Evolutionary conservation across 805 yeast species (phyloP).

Genomic region (Brettanomyces nanus): DNA sequence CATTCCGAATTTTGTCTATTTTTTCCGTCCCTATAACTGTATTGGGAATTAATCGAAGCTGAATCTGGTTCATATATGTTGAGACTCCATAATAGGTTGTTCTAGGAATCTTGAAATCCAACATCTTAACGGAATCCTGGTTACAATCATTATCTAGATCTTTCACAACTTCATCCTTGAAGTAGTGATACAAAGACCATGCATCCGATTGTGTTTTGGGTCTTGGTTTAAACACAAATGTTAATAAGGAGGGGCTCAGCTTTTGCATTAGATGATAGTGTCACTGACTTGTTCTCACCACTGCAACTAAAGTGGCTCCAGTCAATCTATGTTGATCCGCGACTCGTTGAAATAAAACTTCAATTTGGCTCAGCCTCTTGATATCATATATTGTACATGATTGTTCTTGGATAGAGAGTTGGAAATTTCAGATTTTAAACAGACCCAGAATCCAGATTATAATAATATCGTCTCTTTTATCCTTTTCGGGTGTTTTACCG

Average conservation of each 20-base stretch:
- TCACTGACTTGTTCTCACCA: too few species aligned
- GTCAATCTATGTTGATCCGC: too few species aligned
- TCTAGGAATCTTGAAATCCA: constrained; percentile 14
- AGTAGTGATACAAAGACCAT: constrained; percentile 14
- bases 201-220: constrained; percentile 15
- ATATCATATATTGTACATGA: too few species aligned
- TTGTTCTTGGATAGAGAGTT: too few species aligned
- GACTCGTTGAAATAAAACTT: too few species aligned
- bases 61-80: constrained; percentile 8
- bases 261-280: too few species aligned
- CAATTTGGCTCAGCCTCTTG: too few species aligned
- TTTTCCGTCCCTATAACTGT: not conserved
- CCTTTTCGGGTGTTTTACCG: too few species aligned
- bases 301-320: too few species aligned
- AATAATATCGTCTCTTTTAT: too few species aligned
- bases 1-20: not conserved
- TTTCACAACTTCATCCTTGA: constrained; percentile 1
- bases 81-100: constrained; percentile 9
- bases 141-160: not conserved
- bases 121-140: constrained; percentile 1
- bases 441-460: too few species aligned
- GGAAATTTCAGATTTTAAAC: too few species aligned
- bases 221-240: constrained; percentile 8
- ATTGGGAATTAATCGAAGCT: constrained; percentile 5
- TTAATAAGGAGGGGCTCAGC: not conserved